Percentiles rank a stretch among this genome's conserved stretches.
These are phyloP conservation scores for Colletotrichum kahawae DNA, from an alignment of 2,329 filamentous ascomycete species.

Conservation along the genomic window DNA sequence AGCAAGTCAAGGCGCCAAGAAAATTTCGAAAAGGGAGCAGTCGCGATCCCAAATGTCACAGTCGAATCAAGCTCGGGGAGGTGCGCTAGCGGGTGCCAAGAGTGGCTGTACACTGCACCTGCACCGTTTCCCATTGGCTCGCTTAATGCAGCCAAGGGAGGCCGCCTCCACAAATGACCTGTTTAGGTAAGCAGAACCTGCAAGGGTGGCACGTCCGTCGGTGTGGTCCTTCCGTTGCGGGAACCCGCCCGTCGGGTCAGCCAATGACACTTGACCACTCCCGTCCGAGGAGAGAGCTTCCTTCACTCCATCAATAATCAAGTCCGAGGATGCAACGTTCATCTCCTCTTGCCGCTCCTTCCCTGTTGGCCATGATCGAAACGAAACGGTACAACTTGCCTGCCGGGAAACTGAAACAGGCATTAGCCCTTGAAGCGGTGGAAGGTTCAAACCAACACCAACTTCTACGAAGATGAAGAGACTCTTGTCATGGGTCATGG, in stretches of 20 bases:
- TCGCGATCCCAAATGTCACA: neutral
- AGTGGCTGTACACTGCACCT: conserved; percentile 3
- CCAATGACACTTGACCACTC: neutral
- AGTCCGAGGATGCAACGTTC: neutral
- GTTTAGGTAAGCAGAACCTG: neutral
- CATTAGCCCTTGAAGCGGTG: neutral
- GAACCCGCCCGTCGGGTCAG: neutral
- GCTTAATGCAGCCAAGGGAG: neutral
- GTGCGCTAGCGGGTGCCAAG: conserved; percentile 7
- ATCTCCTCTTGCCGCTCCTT: neutral
- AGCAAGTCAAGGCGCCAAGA: neutral
- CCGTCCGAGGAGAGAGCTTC: neutral
- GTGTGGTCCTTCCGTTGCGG: neutral
- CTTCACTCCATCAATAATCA: neutral
- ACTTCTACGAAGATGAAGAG: no score
- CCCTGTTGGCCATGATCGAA: neutral
- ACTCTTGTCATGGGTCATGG: no score
- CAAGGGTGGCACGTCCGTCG: neutral
- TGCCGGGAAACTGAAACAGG: neutral
- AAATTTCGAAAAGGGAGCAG: neutral
- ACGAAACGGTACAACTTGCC: neutral
- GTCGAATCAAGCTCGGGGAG: conserved; percentile 15
- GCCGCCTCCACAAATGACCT: neutral
- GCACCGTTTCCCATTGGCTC: neutral
- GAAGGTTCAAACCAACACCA: no score